A percentile compares a stretch with the other conserved stretches of the same genome.
These are phyloP conservation scores for Dryas integrifolia DNA, from an alignment of 331 rosid species.

Conservation along the genomic window DNA sequence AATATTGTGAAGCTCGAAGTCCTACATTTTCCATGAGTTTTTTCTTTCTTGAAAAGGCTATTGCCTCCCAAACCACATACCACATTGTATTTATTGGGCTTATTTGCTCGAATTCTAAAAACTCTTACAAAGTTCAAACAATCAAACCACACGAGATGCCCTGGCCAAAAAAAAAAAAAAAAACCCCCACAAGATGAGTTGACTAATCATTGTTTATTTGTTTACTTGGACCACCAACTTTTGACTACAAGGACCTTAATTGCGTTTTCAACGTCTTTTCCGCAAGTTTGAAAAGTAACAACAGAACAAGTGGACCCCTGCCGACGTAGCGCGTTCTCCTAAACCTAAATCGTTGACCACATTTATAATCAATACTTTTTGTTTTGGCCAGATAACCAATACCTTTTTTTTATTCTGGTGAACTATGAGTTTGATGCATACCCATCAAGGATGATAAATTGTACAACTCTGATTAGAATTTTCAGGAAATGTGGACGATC, in stretches of 20 bases:
- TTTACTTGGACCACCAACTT: slow-evolving; percentile 33
- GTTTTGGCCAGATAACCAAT: too few species aligned
- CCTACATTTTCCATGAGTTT: not conserved
- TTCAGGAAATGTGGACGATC: slow-evolving; percentile 11
- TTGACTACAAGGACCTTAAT: slow-evolving; percentile 30
- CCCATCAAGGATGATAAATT: not conserved
- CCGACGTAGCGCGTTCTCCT: not conserved
- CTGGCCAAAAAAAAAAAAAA: too few species aligned
- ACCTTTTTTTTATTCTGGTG: not conserved
- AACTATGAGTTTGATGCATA: slow-evolving; percentile 1
- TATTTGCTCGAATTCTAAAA: not conserved
- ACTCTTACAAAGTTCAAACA: slow-evolving; percentile 28
- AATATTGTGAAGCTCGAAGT: too few species aligned
- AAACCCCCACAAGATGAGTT: slow-evolving; percentile 25
- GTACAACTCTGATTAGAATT: not conserved
- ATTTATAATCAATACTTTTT: not conserved
- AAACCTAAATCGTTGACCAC: not conserved
- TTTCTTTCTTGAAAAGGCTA: not conserved
- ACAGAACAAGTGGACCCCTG: not conserved
- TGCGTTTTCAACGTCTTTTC: not conserved
- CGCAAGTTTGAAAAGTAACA: not conserved
- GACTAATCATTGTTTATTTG: slow-evolving; percentile 27
- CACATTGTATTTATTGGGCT: not conserved
- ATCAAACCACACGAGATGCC: slow-evolving; percentile 12
- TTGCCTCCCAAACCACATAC: too few species aligned